These are phyloP conservation scores for Durotheca rogersii DNA, from an alignment of 495 filamentous ascomycete genomes.

Conservation along the genomic window DNA sequence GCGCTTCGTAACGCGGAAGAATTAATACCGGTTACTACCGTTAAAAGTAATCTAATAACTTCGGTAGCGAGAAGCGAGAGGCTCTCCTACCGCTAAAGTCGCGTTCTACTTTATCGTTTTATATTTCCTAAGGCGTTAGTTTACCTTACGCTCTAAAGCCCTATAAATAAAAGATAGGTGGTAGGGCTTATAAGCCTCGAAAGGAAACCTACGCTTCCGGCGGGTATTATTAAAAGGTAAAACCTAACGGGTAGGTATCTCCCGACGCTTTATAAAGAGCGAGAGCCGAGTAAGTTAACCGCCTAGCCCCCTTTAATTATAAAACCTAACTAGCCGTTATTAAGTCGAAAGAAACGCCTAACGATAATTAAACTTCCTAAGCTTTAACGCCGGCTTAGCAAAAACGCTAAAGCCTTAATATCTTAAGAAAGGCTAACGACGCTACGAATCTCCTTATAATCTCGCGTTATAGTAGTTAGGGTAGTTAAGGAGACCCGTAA, in stretches of 20 bases:
- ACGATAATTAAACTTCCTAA: slow-evolving; percentile 16
- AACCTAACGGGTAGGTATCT: slow-evolving; percentile 43
- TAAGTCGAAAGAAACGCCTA: slow-evolving; percentile 26
- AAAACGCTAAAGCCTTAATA: not conserved
- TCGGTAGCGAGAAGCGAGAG: slow-evolving; percentile 28
- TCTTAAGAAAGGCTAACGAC: slow-evolving; percentile 11
- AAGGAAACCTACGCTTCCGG: slow-evolving; percentile 36
- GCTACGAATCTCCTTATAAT: slow-evolving; percentile 10
- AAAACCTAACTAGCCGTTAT: slow-evolving; percentile 47
- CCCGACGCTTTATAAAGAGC: slow-evolving; percentile 45
- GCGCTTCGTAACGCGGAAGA: slow-evolving; percentile 21
- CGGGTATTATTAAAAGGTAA: slow-evolving; percentile 32
- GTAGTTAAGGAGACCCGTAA: too few species aligned
- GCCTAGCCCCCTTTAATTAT: too few species aligned
- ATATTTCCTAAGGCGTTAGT: slow-evolving; percentile 45
- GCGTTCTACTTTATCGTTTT: slow-evolving; percentile 53
- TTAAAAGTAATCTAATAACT: slow-evolving; percentile 21
- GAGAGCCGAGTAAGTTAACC: slow-evolving; percentile 51
- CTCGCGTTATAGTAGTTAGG: too few species aligned
- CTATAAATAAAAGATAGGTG: slow-evolving; percentile 1
- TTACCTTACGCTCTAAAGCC: slow-evolving; percentile 35
- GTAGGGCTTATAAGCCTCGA: slow-evolving; percentile 41
- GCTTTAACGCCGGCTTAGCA: not conserved
- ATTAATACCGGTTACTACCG: slow-evolving; percentile 22
- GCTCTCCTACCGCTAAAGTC: slow-evolving; percentile 5